Evolutionary conservation across 1,284 basidiomycete genomes (phyloP).

Genomic region (Apiotrichum sp.): DNA sequence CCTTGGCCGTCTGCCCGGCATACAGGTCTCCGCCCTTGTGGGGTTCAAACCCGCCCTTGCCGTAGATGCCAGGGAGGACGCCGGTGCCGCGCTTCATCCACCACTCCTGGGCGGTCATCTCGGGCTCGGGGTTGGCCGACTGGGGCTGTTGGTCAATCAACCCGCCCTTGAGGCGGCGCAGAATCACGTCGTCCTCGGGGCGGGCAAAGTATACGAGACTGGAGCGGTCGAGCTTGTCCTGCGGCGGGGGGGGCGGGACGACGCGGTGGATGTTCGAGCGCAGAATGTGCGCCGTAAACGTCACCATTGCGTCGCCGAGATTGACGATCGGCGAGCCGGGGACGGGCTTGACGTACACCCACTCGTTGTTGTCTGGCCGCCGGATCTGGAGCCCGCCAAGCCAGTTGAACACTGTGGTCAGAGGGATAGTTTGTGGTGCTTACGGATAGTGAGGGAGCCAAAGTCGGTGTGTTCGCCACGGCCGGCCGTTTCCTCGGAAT

Average conservation of each 20-base stretch:
- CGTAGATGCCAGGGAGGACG: slow-evolving; percentile 22
- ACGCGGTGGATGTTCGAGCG: slow-evolving; percentile 30
- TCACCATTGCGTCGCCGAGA: slow-evolving; percentile 55
- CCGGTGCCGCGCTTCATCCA: slow-evolving; percentile 27
- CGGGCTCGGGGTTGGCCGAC: slow-evolving; percentile 6
- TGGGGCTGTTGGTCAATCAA: slow-evolving; percentile 23
- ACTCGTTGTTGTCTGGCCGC: slow-evolving; percentile 55
- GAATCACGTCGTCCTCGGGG: slow-evolving; percentile 55
- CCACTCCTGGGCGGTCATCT: slow-evolving; percentile 29
- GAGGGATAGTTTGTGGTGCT: too few relatives aligned
- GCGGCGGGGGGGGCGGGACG: slow-evolving; percentile 50
- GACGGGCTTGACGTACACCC: slow-evolving; percentile 63
- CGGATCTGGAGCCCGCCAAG: slow-evolving; percentile 67
- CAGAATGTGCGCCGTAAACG: slow-evolving; percentile 58
- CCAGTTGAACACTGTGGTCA: slow-evolving; percentile 48
- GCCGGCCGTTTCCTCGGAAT: slow-evolving; percentile 10
- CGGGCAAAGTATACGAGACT: slow-evolving; percentile 61
- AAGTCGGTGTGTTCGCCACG: slow-evolving; percentile 30
- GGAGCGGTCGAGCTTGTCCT: slow-evolving; percentile 53
- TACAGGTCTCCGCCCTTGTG: slow-evolving; percentile 11
- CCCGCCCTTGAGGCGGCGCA: slow-evolving; percentile 23
- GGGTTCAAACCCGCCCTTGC: slow-evolving; percentile 21
- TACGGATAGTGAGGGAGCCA: slow-evolving; percentile 21
- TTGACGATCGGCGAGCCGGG: slow-evolving; percentile 59
- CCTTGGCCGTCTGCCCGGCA: slow-evolving; percentile 2